Percentiles rank a stretch among this genome's conserved stretches.
Evolutionary conservation across 129 eudicot species (phyloP).

Genomic region (Escallonia rubra): DNA sequence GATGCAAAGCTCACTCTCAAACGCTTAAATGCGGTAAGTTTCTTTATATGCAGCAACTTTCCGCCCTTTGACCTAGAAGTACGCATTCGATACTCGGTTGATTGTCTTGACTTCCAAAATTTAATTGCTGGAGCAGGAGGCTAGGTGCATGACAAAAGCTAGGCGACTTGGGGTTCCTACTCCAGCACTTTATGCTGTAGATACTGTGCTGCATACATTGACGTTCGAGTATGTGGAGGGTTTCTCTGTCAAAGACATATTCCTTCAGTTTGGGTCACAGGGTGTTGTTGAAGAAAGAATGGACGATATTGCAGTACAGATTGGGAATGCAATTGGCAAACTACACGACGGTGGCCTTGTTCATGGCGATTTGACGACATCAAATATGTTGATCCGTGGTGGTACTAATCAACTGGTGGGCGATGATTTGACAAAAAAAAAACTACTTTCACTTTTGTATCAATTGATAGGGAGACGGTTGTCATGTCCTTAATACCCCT

Average conservation of each 20-base stretch:
- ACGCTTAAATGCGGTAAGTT: constrained; percentile 83
- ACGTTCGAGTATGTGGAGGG: constrained; percentile 89
- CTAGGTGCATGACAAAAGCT: constrained; percentile 94
- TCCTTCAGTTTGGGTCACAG: constrained; percentile 66
- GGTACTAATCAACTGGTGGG: constrained; percentile 74
- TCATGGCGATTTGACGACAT: constrained; percentile 96
- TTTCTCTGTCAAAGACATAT: constrained; percentile 69
- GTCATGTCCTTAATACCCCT: background rate
- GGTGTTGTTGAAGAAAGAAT: constrained; percentile 74
- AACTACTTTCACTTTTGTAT: background rate
- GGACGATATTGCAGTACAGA: constrained; percentile 74
- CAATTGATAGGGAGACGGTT: no score
- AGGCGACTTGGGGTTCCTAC: constrained; percentile 87
- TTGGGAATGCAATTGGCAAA: constrained; percentile 74
- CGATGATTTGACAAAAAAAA: background rate
- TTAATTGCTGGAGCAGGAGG: constrained; percentile 49
- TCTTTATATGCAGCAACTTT: constrained; percentile 1
- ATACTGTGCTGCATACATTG: constrained; percentile 50
- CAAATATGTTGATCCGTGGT: constrained; percentile 78
- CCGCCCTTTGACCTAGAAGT: background rate
- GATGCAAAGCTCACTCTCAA: constrained; percentile 87
- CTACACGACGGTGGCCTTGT: constrained; percentile 91
- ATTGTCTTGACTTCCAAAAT: constrained; percentile 6
- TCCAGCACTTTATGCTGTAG: constrained; percentile 85
- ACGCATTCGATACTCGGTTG: background rate